phyloP scores from a whole-genome alignment of 140 eudicot genomes.

The Oenanthe javanica region DNA sequence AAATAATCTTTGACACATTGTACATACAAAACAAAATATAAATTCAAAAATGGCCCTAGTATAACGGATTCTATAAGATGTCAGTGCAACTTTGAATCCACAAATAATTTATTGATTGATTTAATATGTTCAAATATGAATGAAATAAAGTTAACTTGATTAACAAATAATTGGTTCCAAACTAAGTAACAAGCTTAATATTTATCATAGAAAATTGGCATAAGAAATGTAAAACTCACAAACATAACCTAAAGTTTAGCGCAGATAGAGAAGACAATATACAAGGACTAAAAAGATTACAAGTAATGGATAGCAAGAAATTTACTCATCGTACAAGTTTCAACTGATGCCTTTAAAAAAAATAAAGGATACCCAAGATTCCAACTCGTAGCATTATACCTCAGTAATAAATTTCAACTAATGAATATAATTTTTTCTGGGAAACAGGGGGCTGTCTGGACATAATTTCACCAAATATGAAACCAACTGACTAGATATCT shows the following conservation, averaged over 20 bases:
- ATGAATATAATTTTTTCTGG: conserved; percentile 79
- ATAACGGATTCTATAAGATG: neutral
- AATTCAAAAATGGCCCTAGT: too few species aligned
- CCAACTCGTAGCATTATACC: conserved; percentile 34
- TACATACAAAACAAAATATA: too few species aligned
- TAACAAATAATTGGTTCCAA: too few species aligned
- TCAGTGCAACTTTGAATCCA: neutral
- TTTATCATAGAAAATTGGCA: neutral
- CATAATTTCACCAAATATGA: conserved; percentile 81
- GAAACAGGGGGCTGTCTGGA: conserved; percentile 74
- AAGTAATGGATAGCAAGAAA: too few species aligned
- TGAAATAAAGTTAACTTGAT: too few species aligned
- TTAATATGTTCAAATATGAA: neutral
- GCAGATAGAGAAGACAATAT: neutral
- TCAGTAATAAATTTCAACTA: conserved; percentile 85
- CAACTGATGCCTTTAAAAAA: too few species aligned
- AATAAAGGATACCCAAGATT: too few species aligned
- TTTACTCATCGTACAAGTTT: too few species aligned
- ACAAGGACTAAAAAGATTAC: neutral
- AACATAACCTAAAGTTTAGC: neutral
- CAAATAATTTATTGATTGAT: too few species aligned
- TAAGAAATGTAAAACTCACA: neutral
- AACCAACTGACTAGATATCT: conserved; percentile 94
- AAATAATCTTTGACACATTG: too few species aligned
- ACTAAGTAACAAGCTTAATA: too few species aligned